Evolutionary conservation across 1,284 basidiomycete genomes (phyloP).

Genomic region (Leccinum olivaceoglutinosum): DNA sequence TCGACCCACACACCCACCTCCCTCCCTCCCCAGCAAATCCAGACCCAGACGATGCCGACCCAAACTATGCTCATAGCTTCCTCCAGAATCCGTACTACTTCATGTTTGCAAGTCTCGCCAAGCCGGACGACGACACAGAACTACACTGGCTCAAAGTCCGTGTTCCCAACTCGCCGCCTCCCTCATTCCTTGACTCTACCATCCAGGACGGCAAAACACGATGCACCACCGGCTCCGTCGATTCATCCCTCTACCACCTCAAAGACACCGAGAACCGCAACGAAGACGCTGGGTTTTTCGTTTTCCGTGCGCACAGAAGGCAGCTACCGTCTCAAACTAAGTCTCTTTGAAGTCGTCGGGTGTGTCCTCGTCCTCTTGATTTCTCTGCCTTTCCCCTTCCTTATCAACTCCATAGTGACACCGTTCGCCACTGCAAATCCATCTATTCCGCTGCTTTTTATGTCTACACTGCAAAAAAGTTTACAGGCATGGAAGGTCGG

Average conservation of each 20-base stretch:
- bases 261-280: constrained; percentile 85
- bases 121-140: constrained; percentile 87
- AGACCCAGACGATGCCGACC: constrained; percentile 32
- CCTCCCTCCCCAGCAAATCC: constrained; percentile 21
- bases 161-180: constrained; percentile 3
- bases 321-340: constrained; percentile 79
- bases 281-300: constrained; percentile 87
- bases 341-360: constrained; percentile 91
- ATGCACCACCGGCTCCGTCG: constrained; percentile 85
- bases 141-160: constrained; percentile 82
- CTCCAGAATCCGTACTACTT: constrained; percentile 92
- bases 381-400: constrained; percentile 2
- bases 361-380: constrained; percentile 34
- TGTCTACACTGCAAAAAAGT: constrained; percentile 92
- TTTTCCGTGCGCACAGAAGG: constrained; percentile 90
- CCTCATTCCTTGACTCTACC: neutral
- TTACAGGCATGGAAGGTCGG: constrained; percentile 88
- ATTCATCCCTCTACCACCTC: constrained; percentile 90
- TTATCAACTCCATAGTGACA: constrained; percentile 45
- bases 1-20: constrained; percentile 56
- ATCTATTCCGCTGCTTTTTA: constrained; percentile 85
- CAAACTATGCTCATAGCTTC: constrained; percentile 42
- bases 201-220: constrained; percentile 79
- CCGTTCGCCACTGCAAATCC: constrained; percentile 83
- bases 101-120: constrained; percentile 86